Conservation (phyloP, 2,329 filamentous ascomycete species). For the Sporothrix inflata region DNA sequence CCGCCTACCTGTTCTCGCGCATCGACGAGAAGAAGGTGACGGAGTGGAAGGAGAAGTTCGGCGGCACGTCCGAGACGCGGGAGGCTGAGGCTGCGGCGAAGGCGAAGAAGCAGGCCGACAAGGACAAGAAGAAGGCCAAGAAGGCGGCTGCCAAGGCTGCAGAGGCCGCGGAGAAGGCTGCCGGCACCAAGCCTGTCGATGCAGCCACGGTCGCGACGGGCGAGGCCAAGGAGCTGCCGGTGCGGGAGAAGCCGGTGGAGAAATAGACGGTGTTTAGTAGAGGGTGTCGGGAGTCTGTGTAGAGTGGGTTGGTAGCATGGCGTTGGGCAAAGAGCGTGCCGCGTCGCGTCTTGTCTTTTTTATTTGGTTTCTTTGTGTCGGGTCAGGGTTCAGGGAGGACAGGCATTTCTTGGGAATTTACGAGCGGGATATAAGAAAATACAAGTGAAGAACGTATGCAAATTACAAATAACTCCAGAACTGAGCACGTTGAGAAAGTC, state of each 20-base stretch:
- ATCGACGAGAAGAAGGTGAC: constrained; percentile 73
- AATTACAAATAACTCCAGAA: neutral
- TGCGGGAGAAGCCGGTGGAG: constrained; percentile 40
- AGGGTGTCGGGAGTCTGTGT: neutral
- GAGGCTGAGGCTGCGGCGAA: constrained; percentile 40
- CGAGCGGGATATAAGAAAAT: neutral
- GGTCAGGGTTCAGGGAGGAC: neutral
- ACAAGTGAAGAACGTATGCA: neutral
- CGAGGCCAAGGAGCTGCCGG: constrained; percentile 38
- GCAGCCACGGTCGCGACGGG: constrained; percentile 36
- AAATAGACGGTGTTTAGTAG: constrained; percentile 31
- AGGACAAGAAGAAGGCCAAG: constrained; percentile 39
- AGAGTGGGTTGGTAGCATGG: neutral
- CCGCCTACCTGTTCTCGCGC: constrained; percentile 60
- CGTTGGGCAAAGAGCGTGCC: constrained; percentile 13
- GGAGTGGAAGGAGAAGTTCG: constrained; percentile 70
- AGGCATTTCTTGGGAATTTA: neutral
- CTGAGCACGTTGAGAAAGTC: neutral
- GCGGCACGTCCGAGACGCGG: constrained; percentile 43
- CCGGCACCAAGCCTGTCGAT: constrained; percentile 23
- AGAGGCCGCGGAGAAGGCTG: constrained; percentile 27
- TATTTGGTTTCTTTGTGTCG: neutral
- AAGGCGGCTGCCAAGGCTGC: constrained; percentile 40
- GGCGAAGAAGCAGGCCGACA: constrained; percentile 40
- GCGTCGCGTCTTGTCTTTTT: neutral